A percentile compares a stretch with the other conserved stretches of the same genome.
Conservation (phyloP, 2,329 filamentous ascomycete species). For the Endothia cerciana region DNA sequence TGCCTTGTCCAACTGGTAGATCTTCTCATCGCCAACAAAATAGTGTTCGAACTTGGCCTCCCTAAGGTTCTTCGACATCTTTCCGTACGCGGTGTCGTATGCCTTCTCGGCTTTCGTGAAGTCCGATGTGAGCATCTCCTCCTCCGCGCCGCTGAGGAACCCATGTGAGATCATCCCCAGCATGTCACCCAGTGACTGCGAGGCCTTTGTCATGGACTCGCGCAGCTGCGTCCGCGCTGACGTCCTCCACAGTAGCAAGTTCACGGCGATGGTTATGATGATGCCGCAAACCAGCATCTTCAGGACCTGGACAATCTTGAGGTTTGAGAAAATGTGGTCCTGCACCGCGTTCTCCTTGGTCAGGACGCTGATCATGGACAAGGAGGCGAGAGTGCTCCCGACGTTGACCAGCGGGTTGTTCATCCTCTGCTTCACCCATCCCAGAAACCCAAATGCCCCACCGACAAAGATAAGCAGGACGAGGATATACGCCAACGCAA, state of each 20-base stretch:
- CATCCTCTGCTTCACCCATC: slow-evolving; percentile 81
- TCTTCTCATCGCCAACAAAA: slow-evolving; percentile 74
- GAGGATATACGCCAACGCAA: slow-evolving; percentile 74
- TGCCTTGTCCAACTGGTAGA: slow-evolving; percentile 78
- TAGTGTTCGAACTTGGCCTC: slow-evolving; percentile 93
- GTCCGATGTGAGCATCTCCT: slow-evolving; percentile 69
- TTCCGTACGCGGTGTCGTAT: slow-evolving; percentile 69
- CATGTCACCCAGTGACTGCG: slow-evolving; percentile 78
- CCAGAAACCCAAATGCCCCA: slow-evolving; percentile 83
- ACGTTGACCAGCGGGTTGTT: slow-evolving; percentile 82
- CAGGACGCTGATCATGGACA: slow-evolving; percentile 86
- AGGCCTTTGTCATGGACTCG: slow-evolving; percentile 72
- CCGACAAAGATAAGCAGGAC: slow-evolving; percentile 85
- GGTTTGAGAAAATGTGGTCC: slow-evolving; percentile 76
- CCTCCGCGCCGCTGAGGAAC: slow-evolving; percentile 82
- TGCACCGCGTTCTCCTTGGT: slow-evolving; percentile 92
- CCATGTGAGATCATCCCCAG: slow-evolving; percentile 79
- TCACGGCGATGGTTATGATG: slow-evolving; percentile 70
- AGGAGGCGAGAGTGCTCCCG: slow-evolving; percentile 81
- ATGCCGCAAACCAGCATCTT: slow-evolving; percentile 86
- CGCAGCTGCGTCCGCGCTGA: slow-evolving; percentile 77
- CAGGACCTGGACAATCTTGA: slow-evolving; percentile 79
- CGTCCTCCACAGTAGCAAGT: slow-evolving; percentile 76
- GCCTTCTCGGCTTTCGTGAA: slow-evolving; percentile 65
- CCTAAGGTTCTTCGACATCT: slow-evolving; percentile 75